Base-by-base conservation (phyloP, 129 eudicot species). In the Silybum marianum region DNA sequence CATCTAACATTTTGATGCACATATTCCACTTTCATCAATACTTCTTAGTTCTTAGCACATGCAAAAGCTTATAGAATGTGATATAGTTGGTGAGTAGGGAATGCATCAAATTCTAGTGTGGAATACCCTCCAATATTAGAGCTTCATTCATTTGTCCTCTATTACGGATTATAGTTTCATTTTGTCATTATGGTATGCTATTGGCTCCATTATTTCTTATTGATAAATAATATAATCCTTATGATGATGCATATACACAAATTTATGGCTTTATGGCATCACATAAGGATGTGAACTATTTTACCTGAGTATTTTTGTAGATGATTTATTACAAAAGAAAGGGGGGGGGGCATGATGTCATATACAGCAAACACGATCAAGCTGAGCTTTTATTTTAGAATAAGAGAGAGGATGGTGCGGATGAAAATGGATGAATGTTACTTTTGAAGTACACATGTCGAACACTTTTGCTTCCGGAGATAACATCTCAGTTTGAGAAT, bases 181-280 rank as follows among this genome's bases (percentile, higher is more conserved):
- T 54, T 54, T 54, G 65, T 54, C 12, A 54, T 54, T 54, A 14
- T 51, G 62, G 19, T 16, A 51, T 14, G 6, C 3, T 51, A 54
- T 54, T 54, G 65, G 65, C 65, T 54, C 9, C 22, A 54, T 54
- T 32, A 32, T 32, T 32, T 32, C 36, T 32, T 58, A n/a, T 58
- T 58, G 23, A 58, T n/a, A 58, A 18, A 58, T 18, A 58, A 58
- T 58, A n/a, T n/a, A 58, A 58, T 58, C 9, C 23, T 58, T 58
- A 16, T 54, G 65, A 18, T 48, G 62, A 48, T 48, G 62, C 62
- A 48, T 54, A 54, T 54, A 21, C 22, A 58, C 66, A 58, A 58
- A 58, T 58, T 58, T 58, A 24, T 58, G 66, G 66, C 66, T 58
- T 58, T 58, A 58, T 58, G 63, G n/a, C 63, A 51, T 51, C 63